Conservation (phyloP, 2,329 filamentous ascomycete genomes). For the Dactylella cylindrospora region DNA sequence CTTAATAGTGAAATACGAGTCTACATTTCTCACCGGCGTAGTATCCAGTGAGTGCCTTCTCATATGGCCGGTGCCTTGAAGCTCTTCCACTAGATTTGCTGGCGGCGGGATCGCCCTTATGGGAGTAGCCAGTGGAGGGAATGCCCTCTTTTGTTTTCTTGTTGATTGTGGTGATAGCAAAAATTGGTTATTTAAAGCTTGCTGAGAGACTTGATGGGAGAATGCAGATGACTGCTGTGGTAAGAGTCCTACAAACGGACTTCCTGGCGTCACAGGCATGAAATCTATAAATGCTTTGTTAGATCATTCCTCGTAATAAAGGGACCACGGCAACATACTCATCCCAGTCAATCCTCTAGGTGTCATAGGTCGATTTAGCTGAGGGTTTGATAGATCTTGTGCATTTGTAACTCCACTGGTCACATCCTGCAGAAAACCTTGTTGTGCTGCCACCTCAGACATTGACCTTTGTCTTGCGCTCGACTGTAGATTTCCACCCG, state of each 20-base stretch:
- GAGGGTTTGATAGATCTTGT: constrained; percentile 30
- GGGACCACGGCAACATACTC: constrained; percentile 25
- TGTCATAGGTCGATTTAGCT: constrained; percentile 28
- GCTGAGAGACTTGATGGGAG: constrained; percentile 34
- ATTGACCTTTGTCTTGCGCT: constrained; percentile 38
- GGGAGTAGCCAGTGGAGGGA: constrained; percentile 33
- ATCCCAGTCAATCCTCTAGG: constrained; percentile 37
- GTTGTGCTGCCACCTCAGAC: constrained; percentile 38
- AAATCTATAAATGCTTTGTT: constrained; percentile 26
- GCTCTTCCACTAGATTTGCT: constrained; percentile 32
- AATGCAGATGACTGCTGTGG: constrained; percentile 28
- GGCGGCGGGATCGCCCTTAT: constrained; percentile 38
- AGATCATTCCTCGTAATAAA: no score
- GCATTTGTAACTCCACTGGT: constrained; percentile 37
- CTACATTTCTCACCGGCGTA: constrained; percentile 31
- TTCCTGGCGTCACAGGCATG: constrained; percentile 35
- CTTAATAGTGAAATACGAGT: constrained; percentile 35
- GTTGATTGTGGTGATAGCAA: constrained; percentile 33
- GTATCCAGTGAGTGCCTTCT: constrained; percentile 40
- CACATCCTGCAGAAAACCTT: constrained; percentile 40
- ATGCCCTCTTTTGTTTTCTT: constrained; percentile 31
- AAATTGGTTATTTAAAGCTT: constrained; percentile 32
- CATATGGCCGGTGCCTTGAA: constrained; percentile 41
- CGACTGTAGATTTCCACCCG: constrained; percentile 29
- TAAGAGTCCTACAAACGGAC: constrained; percentile 28